Base-by-base conservation (phyloP, 345 rosid species). In the Boechera divaricarpa region DNA sequence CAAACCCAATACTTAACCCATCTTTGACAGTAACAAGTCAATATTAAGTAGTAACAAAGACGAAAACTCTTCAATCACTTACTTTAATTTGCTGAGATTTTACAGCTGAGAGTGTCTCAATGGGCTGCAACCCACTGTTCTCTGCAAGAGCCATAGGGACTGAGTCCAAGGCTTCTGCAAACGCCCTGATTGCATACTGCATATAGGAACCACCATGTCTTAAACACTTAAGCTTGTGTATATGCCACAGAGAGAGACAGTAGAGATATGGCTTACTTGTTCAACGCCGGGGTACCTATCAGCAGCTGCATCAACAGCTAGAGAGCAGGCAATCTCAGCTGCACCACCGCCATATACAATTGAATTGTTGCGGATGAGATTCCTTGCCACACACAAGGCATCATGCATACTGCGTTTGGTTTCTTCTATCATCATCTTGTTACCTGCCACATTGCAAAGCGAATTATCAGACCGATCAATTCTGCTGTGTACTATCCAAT, bases 371-470 rank as follows among this genome's bases (percentile, higher is more conserved):
- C 24, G 24, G 24, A 21, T 21, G 24, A 21, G 24, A 21, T 21
- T 21, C 24, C 24, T 21, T 21, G 24, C 24, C 24, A 21, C 24
- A 21, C 24, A 21, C 24, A 21, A 21, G 24, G 24, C 24, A 21
- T 21, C 24, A 21, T 21, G 24, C 51, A 94, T 81, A 73, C 97
- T 92, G 39, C 95, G 92, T 82, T 94, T 94, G 26, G 98, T 90
- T 88, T 94, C 98, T 74, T 92, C 97, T 56, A 94, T 87, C 82
- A 94, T 89, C 97, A 94, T 91, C 78, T 91, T 90, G 87, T 94
- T 91, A 77, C 96, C 96, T 94, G 42, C 6, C 47, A 42, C 7
- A 45, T 45, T 5, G 7, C 18, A 45, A 45, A 45, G 18, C 18
- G 1, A 45, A 13, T 45, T 15, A 45, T 45, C 16, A 6, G 7